phyloP scores from a whole-genome alignment of 2,329 filamentous ascomycete species.

The Pezicula rhizophila region DNA sequence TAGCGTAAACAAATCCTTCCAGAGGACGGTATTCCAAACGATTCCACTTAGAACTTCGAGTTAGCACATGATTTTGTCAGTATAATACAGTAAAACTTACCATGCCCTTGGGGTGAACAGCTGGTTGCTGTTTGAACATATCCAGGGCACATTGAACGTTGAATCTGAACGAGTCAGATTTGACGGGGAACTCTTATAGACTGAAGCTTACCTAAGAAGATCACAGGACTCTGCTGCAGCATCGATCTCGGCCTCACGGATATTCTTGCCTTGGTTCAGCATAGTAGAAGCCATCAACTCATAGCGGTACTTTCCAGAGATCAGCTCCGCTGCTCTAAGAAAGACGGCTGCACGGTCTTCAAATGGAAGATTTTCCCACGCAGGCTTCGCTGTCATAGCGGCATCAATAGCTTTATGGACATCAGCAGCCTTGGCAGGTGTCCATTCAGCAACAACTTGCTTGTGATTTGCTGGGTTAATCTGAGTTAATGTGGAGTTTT shows the following conservation, averaged over 20 bases:
- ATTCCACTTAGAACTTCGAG: constrained; percentile 59
- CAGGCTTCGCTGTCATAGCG: constrained; percentile 76
- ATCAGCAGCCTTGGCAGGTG: constrained; percentile 70
- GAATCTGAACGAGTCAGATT: constrained; percentile 49
- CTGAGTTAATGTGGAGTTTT: constrained; percentile 62
- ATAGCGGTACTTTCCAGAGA: constrained; percentile 89
- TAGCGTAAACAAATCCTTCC: constrained; percentile 91
- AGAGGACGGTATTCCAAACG: constrained; percentile 82
- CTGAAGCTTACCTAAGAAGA: constrained; percentile 50
- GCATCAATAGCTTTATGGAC: constrained; percentile 75
- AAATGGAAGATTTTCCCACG: constrained; percentile 84
- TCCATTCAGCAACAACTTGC: constrained; percentile 73
- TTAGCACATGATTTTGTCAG: neutral
- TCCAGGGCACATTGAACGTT: constrained; percentile 92
- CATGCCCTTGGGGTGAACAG: constrained; percentile 73
- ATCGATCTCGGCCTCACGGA: constrained; percentile 97
- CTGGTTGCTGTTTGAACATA: constrained; percentile 79
- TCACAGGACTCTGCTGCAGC: constrained; percentile 86
- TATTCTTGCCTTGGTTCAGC: constrained; percentile 95
- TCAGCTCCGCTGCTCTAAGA: constrained; percentile 88
- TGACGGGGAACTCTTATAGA: neutral
- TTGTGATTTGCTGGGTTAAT: constrained; percentile 78
- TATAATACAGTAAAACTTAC: neutral
- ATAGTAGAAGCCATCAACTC: constrained; percentile 95
- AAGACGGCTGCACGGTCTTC: constrained; percentile 88